A percentile compares a stretch with the other conserved stretches of the same genome.
Conservation (phyloP, 139 green algal species). For the Zygnema cylindricum region DNA sequence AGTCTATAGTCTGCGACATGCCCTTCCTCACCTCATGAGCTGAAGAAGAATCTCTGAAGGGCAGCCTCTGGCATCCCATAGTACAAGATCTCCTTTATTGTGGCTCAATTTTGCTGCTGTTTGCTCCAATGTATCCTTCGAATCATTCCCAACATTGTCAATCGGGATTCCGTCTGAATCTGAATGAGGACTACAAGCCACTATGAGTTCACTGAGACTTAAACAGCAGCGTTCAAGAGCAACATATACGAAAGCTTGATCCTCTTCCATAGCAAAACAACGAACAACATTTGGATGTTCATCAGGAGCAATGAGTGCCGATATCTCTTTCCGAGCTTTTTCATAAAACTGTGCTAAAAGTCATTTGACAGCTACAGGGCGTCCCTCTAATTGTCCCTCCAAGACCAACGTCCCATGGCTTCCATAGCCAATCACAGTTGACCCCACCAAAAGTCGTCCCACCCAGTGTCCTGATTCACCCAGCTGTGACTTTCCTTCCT, state of each 20-base stretch:
- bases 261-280: conserved; percentile 97
- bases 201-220: conserved; percentile 68
- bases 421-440: conserved; percentile 67
- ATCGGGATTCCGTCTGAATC: background rate
- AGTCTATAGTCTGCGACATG: no score
- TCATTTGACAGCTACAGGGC: conserved; percentile 66
- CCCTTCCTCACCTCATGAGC: conserved; percentile 51
- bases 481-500: no score
- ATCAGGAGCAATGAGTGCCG: conserved; percentile 87
- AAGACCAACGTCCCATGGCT: conserved; percentile 69
- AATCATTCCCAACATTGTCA: background rate
- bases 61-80: conserved; percentile 31
- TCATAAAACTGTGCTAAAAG: conserved; percentile 65
- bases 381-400: conserved; percentile 64
- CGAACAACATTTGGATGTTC: conserved; percentile 94
- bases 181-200: conserved; percentile 18
- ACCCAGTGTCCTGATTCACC: conserved; percentile 26
- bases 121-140: background rate
- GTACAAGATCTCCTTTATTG: background rate
- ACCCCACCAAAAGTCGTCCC: conserved; percentile 56
- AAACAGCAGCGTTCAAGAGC: conserved; percentile 88
- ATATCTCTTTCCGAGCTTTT: conserved; percentile 88
- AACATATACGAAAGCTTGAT: conserved; percentile 96
- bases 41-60: conserved; percentile 31
- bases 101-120: background rate